Base-by-base conservation (phyloP, 2,329 filamentous ascomycete genomes). In the Shiraia bambusicola region DNA sequence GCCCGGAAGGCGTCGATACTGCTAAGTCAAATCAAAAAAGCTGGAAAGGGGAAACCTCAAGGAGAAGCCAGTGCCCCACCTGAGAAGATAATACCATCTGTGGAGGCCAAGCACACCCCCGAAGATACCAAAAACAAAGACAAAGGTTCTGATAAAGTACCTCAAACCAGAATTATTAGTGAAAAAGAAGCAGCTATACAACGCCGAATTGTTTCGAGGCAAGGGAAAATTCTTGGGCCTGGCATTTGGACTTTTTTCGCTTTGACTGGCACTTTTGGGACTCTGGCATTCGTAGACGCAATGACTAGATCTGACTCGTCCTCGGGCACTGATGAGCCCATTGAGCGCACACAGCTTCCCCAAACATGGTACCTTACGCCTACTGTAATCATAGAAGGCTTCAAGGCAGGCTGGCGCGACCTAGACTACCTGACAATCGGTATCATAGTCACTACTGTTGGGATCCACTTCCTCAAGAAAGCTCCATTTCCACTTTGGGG, bases 351-450 rank as follows among this genome's bases (percentile, higher is more conserved):
- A 15, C 27, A 45, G 25, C 28, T 42, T 7, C 41, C 50, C 4
- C 43, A 47, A 17, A 40, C 41, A 5, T 54, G 50, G 50, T 45
- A 37, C 12, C 32, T 54, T 10, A 51, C 43, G 4, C 48, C 48
- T 6, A 40, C 32, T 6, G 29, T 51, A 6, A 17, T 49, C 11
- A 33, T 17, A 16, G 43, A 51, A 16, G 50, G 48, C 11, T 15
- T 46, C 16, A 45, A 39, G 28, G 37, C 43, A 29, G 43, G 36
- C 17, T 54, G 48, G 48, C 28, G 40, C 2, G 48, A 54, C 15
- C 36, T 49, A n/a, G 50, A 54, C 28, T 40, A 31, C 4, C 34
- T 50, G n/a, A 53, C 50, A 2, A 47, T 53, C 12, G 42, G 50
- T 11, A 41, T 50, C 12, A 34, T 47, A 4, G 17, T 41, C 13